Conservation (phyloP, 2,329 filamentous ascomycete species). For the Colletotrichum sp. region DNA sequence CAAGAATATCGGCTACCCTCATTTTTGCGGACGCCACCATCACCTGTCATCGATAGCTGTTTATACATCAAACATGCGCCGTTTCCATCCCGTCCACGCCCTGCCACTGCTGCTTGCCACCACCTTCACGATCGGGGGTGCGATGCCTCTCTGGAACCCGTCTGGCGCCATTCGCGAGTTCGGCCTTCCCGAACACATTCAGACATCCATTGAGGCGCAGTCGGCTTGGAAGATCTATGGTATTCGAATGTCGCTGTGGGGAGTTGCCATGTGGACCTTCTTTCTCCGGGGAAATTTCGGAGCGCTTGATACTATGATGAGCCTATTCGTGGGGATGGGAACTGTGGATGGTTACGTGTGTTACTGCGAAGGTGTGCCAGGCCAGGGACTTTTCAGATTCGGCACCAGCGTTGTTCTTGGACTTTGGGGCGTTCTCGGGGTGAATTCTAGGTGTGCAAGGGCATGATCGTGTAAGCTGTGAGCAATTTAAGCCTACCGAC, state of each 20-base stretch:
- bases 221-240: slow-evolving; percentile 31
- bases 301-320: slow-evolving; percentile 26
- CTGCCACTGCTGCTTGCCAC: slow-evolving; percentile 32
- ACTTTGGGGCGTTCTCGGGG: slow-evolving; percentile 24
- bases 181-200: slow-evolving; percentile 35
- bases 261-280: slow-evolving; percentile 26
- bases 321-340: slow-evolving; percentile 23
- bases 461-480: background rate
- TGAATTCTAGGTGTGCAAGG: background rate
- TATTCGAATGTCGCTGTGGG: slow-evolving; percentile 24
- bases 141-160: slow-evolving; percentile 36
- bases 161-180: slow-evolving; percentile 35
- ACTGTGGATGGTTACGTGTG: slow-evolving; percentile 27
- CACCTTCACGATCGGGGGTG: slow-evolving; percentile 33
- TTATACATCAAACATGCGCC: background rate
- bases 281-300: slow-evolving; percentile 25
- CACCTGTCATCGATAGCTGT: accelerated
- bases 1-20: accelerated
- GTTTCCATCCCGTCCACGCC: slow-evolving; percentile 22
- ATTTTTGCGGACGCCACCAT: accelerated
- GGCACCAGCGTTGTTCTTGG: slow-evolving; percentile 1
- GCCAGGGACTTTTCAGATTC: slow-evolving; percentile 21
- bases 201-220: slow-evolving; percentile 32
- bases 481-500: background rate
- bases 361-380: slow-evolving; percentile 25